Conservation (phyloP, 2,329 filamentous ascomycete genomes). For the Colletotrichum nymphaeae region DNA sequence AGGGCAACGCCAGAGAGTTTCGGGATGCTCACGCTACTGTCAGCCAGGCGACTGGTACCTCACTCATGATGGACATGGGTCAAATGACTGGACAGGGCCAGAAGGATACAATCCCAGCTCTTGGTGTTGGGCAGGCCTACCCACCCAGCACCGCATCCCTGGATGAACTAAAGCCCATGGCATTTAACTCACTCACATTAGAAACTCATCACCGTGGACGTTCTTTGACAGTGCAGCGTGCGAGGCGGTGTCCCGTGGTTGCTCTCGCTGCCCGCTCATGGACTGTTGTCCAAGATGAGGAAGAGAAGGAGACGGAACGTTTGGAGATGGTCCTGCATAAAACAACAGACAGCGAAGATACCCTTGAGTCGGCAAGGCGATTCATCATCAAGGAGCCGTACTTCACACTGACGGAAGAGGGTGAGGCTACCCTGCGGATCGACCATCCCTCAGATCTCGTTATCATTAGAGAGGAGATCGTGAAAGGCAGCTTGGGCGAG, state of each 20-base stretch:
- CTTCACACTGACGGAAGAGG: constrained; percentile 54
- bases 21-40: constrained; percentile 23
- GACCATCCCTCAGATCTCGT: constrained; percentile 48
- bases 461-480: constrained; percentile 8
- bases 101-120: constrained; percentile 43
- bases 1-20: constrained; percentile 28
- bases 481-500: background rate
- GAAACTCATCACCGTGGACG: constrained; percentile 46
- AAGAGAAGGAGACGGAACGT: constrained; percentile 41
- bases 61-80: constrained; percentile 48
- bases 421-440: constrained; percentile 52
- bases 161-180: constrained; percentile 40
- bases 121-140: constrained; percentile 43
- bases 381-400: constrained; percentile 63
- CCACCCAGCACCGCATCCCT: constrained; percentile 39
- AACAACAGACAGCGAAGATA: constrained; percentile 44
- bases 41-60: constrained; percentile 34
- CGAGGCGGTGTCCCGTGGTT: constrained; percentile 40
- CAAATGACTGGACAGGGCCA: constrained; percentile 33
- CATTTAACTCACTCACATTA: constrained; percentile 39
- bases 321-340: constrained; percentile 49
- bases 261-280: constrained; percentile 42
- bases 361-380: constrained; percentile 46
- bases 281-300: constrained; percentile 45
- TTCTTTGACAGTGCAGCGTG: constrained; percentile 41